A percentile compares a stretch with the other conserved stretches of the same genome.
phyloP scores from a whole-genome alignment of 1,284 basidiomycete species.

The Sporisorium iseilematis-ciliati region DNA sequence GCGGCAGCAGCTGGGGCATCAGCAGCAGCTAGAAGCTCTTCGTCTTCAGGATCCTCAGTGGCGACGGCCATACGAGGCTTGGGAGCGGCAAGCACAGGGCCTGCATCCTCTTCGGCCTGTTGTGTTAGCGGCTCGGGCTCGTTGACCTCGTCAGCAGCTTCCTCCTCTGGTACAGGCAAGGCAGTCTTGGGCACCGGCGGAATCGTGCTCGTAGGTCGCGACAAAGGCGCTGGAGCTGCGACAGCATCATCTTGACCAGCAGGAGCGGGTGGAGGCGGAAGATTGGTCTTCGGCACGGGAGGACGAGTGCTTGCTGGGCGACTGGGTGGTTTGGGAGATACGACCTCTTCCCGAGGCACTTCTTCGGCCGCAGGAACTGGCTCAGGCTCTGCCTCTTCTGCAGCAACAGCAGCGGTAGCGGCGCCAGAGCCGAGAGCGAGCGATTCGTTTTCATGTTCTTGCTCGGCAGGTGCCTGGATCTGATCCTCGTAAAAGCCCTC shows the following conservation, averaged over 20 bases:
- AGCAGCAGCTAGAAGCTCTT: constrained; percentile 42
- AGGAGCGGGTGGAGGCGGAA: constrained; percentile 34
- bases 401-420: not conserved
- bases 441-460: constrained; percentile 1
- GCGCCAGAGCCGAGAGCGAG: constrained; percentile 1
- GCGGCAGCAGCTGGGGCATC: constrained; percentile 13
- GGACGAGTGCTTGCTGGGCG: constrained; percentile 55
- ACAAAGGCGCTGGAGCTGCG: constrained; percentile 14
- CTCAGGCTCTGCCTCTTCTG: constrained; percentile 11
- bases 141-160: constrained; percentile 14
- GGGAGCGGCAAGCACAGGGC: constrained; percentile 55
- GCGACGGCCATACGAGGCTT: constrained; percentile 51
- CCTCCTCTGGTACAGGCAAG: constrained; percentile 17
- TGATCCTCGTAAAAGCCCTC: constrained; percentile 49
- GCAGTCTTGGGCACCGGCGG: constrained; percentile 31
- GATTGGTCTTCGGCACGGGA: constrained; percentile 46
- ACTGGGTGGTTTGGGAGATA: constrained; percentile 45
- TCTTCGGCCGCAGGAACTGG: not conserved
- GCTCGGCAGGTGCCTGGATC: constrained; percentile 5
- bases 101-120: constrained; percentile 12
- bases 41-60: constrained; percentile 57
- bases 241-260: constrained; percentile 14
- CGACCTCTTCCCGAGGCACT: constrained; percentile 17
- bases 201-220: constrained; percentile 27
- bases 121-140: not conserved